Conservation (phyloP, 768 basidiomycete species). For the Pulveroboletus sp. region DNA sequence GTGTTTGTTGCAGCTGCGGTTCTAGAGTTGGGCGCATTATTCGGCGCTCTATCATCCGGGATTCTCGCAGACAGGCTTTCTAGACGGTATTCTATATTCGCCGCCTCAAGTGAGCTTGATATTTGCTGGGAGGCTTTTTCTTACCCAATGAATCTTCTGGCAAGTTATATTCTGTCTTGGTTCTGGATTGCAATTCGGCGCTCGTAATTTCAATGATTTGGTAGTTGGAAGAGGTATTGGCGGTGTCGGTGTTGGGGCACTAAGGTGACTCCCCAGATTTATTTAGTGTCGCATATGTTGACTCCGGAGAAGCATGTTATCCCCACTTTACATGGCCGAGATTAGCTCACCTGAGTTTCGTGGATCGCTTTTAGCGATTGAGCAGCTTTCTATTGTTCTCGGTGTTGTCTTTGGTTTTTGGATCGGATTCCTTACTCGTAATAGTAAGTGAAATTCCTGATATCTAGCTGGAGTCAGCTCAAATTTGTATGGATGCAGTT, state of each 20-base stretch:
- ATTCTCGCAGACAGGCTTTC: constrained; percentile 66
- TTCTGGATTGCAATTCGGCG: constrained; percentile 62
- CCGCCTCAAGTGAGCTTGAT: constrained; percentile 55
- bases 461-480: not conserved
- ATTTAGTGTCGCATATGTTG: not conserved
- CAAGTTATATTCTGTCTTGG: constrained; percentile 68
- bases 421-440: constrained; percentile 71
- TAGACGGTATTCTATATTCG: constrained; percentile 60
- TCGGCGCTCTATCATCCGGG: constrained; percentile 68
- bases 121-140: not conserved
- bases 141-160: constrained; percentile 21
- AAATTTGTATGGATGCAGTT: constrained; percentile 35
- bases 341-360: constrained; percentile 78
- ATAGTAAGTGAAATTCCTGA: constrained; percentile 38
- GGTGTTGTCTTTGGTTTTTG: constrained; percentile 84
- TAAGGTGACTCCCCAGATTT: constrained; percentile 43
- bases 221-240: constrained; percentile 71
- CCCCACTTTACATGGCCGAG: constrained; percentile 79
- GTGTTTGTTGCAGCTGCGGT: constrained; percentile 53
- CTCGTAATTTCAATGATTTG: constrained; percentile 52
- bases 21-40: constrained; percentile 72
- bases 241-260: constrained; percentile 75
- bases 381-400: constrained; percentile 76
- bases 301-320: constrained; percentile 57
- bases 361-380: constrained; percentile 74